Conservation (phyloP, 1,139 yeast species). For the Hansenula lynferdii region DNA sequence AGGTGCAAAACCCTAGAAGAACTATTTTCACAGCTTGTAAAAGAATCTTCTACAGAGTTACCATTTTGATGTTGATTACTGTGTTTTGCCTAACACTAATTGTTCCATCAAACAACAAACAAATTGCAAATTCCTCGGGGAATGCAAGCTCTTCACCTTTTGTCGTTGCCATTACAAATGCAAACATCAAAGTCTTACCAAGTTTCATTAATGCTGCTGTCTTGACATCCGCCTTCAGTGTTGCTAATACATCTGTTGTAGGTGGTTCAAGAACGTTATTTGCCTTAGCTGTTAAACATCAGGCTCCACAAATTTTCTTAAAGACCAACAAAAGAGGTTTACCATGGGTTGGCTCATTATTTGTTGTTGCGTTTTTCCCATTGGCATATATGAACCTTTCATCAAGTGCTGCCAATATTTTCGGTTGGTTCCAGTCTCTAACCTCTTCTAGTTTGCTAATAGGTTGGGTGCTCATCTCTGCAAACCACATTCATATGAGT, state of each 20-base stretch:
- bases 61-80: slow-evolving; percentile 35
- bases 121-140: not conserved
- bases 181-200: not conserved
- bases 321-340: not conserved
- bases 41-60: not conserved
- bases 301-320: not conserved
- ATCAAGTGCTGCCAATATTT: not conserved
- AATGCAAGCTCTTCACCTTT: not conserved
- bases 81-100: slow-evolving; percentile 38
- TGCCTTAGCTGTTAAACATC: not conserved
- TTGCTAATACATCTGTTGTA: not conserved
- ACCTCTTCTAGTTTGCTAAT: not conserved
- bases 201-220: not conserved
- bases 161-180: not conserved
- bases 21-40: slow-evolving; percentile 36
- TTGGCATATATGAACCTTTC: not conserved
- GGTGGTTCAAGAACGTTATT: not conserved
- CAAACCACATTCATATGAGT: not conserved
- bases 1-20: slow-evolving; percentile 39
- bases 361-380: not conserved
- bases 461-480: not conserved
- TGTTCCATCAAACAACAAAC: slow-evolving; percentile 34
- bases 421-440: not conserved
- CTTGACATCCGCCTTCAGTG: not conserved
- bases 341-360: not conserved